These are phyloP conservation scores for Rhizopogon vesiculosus DNA, from an alignment of 768 basidiomycete genomes.

Conservation along the genomic window DNA sequence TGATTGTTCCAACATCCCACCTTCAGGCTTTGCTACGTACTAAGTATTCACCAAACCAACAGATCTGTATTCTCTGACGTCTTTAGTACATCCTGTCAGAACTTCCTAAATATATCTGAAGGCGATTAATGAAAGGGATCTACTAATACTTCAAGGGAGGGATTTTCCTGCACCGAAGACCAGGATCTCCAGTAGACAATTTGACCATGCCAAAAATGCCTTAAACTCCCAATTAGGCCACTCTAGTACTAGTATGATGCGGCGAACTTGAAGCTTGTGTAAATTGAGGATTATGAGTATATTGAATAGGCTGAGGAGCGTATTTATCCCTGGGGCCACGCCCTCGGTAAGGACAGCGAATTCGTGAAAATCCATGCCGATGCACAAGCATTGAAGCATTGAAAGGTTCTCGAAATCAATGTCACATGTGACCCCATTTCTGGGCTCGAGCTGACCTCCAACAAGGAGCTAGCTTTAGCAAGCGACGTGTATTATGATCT, in stretches of 20 bases:
- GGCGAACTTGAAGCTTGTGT: background rate
- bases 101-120: no score
- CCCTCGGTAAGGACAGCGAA: no score
- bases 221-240: background rate
- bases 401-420: background rate
- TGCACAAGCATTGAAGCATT: background rate
- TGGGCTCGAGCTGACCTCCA: background rate
- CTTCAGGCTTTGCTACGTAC: no score
- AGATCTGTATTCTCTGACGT: no score
- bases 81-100: no score
- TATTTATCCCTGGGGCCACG: no score
- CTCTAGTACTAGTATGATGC: background rate
- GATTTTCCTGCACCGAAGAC: background rate
- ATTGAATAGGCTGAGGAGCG: background rate
- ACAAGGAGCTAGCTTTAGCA: background rate
- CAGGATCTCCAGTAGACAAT: background rate
- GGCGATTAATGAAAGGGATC: no score
- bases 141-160: background rate
- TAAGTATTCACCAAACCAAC: no score
- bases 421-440: background rate
- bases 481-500: no score
- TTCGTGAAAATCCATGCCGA: background rate
- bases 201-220: background rate
- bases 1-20: no score
- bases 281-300: background rate